Conservation (phyloP, 1,139 yeast genomes). For the Suhomyces chickasaworum region DNA sequence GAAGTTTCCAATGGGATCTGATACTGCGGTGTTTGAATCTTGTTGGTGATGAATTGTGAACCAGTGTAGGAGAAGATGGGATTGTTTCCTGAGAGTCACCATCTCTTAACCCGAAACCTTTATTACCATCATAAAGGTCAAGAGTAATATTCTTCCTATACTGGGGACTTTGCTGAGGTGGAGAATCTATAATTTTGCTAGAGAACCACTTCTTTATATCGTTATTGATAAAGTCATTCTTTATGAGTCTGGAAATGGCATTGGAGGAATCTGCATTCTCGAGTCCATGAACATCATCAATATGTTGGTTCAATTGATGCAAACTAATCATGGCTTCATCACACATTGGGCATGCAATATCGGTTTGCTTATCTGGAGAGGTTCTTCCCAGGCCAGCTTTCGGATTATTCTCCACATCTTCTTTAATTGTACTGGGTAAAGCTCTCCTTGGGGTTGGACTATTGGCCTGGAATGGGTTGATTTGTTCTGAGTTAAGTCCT, state of each 20-base stretch:
- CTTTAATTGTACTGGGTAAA: background rate
- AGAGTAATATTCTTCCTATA: conserved; percentile 32
- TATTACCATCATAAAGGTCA: conserved; percentile 38
- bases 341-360: conserved; percentile 67
- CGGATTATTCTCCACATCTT: background rate
- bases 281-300: conserved; percentile 62
- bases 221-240: conserved; percentile 23
- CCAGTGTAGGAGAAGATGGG: background rate
- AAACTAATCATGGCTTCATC: conserved; percentile 58
- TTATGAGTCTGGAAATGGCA: conserved; percentile 16
- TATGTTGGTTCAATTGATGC: conserved; percentile 63
- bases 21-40: conserved; percentile 33
- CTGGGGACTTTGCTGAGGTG: conserved; percentile 12
- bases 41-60: conserved; percentile 7
- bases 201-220: conserved; percentile 29
- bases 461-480: background rate
- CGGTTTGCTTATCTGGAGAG: background rate
- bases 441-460: conserved; percentile 16
- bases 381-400: background rate
- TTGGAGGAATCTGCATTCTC: conserved; percentile 5
- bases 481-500: background rate
- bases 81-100: conserved; percentile 8
- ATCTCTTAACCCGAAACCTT: conserved; percentile 33
- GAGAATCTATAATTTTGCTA: conserved; percentile 16
- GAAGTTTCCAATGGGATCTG: conserved; percentile 66